Evolutionary conservation across 2,329 filamentous ascomycete species (phyloP).

Genomic region (Pezicula neosporulosa): DNA sequence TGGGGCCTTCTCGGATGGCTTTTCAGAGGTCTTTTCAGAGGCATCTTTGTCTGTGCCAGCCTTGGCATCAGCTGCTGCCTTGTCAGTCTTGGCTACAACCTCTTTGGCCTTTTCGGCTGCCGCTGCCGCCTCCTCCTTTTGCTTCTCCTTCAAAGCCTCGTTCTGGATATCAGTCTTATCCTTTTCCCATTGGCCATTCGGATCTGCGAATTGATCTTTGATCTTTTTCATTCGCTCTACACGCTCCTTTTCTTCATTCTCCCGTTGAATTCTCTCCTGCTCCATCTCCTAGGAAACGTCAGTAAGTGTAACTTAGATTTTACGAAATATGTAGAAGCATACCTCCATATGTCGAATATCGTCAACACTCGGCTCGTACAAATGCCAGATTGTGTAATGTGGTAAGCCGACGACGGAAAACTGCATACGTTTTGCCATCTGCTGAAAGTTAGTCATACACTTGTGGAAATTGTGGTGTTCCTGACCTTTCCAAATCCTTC

Average conservation of each 20-base stretch:
- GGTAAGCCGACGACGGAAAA: constrained; percentile 94
- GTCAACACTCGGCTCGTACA: constrained; percentile 98
- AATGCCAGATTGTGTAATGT: constrained; percentile 98
- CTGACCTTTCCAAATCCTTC: constrained; percentile 96
- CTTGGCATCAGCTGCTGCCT: constrained; percentile 7
- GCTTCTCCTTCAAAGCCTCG: constrained; percentile 55
- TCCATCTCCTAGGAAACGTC: constrained; percentile 74
- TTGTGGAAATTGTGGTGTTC: neutral
- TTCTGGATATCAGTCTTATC: constrained; percentile 79
- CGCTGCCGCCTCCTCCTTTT: constrained; percentile 32
- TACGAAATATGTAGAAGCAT: constrained; percentile 13
- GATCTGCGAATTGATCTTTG: constrained; percentile 75
- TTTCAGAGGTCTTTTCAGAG: neutral
- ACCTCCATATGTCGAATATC: constrained; percentile 96
- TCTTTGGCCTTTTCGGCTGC: neutral
- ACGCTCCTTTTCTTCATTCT: constrained; percentile 75
- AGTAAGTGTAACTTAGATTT: constrained; percentile 9
- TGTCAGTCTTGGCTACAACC: constrained; percentile 1
- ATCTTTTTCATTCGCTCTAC: constrained; percentile 73
- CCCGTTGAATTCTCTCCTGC: constrained; percentile 72
- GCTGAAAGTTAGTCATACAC: constrained; percentile 8
- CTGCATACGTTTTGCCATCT: constrained; percentile 97
- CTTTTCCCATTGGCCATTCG: constrained; percentile 80
- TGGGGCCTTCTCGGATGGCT: neutral
- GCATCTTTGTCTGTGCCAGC: neutral